Evolutionary conservation across 768 basidiomycete genomes (phyloP).

Genomic region (Agaricus blazei): DNA sequence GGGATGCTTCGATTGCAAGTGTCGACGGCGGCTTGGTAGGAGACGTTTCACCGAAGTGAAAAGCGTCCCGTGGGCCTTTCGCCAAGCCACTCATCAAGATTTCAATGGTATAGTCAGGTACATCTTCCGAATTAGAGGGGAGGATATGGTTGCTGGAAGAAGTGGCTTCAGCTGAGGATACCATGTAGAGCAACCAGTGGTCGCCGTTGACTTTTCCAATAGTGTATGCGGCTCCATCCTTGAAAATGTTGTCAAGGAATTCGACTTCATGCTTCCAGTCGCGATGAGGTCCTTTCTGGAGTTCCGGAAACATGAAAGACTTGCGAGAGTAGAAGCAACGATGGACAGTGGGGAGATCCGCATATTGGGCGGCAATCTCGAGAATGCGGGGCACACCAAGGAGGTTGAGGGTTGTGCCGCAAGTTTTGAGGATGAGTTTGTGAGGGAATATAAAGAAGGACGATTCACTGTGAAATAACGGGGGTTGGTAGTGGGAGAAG

Average conservation of each 20-base stretch:
- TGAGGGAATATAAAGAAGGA: constrained; percentile 94
- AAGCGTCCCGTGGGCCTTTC: constrained; percentile 67
- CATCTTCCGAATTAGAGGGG: constrained; percentile 14
- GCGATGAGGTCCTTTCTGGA: constrained; percentile 86
- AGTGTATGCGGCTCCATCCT: constrained; percentile 88
- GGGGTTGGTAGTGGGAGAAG: constrained; percentile 5
- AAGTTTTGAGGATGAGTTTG: constrained; percentile 96
- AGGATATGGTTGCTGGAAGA: constrained; percentile 6
- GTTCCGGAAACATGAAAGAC: constrained; percentile 98
- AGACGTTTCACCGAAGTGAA: constrained; percentile 46
- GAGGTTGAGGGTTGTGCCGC: constrained; percentile 97
- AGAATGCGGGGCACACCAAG: constrained; percentile 93
- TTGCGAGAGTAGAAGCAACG: constrained; percentile 98
- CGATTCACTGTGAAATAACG: constrained; percentile 71
- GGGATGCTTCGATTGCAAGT: constrained; percentile 59
- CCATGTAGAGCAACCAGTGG: constrained; percentile 97
- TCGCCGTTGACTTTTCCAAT: constrained; percentile 98
- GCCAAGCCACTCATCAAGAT: constrained; percentile 95
- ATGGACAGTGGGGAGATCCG: constrained; percentile 65
- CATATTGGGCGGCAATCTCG: constrained; percentile 76
- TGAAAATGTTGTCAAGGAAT: constrained; percentile 87
- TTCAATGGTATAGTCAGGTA: constrained; percentile 90
- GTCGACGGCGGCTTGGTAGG: constrained; percentile 37
- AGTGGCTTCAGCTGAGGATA: constrained; percentile 42
- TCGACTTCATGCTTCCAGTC: constrained; percentile 94